Base-by-base conservation (phyloP, 2,329 filamentous ascomycete genomes). In the Aspergillus pseudoterreus region DNA sequence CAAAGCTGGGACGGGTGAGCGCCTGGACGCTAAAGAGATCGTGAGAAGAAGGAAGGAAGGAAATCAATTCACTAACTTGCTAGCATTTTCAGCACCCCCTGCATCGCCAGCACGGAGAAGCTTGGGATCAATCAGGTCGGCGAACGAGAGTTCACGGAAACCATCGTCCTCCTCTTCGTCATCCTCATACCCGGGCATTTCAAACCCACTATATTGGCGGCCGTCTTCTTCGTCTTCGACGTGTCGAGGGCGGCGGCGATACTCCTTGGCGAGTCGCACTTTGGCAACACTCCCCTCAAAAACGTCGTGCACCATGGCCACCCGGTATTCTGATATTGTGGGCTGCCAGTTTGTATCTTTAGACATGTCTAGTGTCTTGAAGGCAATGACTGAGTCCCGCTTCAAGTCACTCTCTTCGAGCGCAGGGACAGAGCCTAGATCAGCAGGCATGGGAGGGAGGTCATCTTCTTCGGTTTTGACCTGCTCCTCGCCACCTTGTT, bases 161-260 rank as follows among this genome's bases (percentile, higher is more conserved):
- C 87, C 87, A 54, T 85, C 78, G 50, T 86, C 80, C 2, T 69
- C 71, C 2, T 69, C 71, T 9, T 75, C 75, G 12, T 75, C 75
- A 12, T 78, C 77, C 0, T 81, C 81, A 11, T 82, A 83, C 10
- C 84, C 79, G 0, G 86, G 86, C 59, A 84, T 84, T 61, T 95
- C 90, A 57, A 95, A 94, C 52, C 85, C 88, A 55, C 81, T 84
- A 60, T 92, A 95, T 9, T 90, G 71, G 9, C 90, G 77, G 0
- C 90, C 90, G 0, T 87, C 85, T 36, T 80, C 71, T 10, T 83
- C 78, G 9, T 50, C 33, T 6, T 62, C 56, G 3, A 81, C 85
- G 56, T 84, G 66, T 30, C 42, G 52, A 27, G 44, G 35, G 49
- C 81, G 78, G 4, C 78, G 70, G 44, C 86, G 75, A 63, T 95